These are phyloP conservation scores for Excoecaria cochinchinensis DNA, from an alignment of 345 rosid genomes.

Conservation along the genomic window DNA sequence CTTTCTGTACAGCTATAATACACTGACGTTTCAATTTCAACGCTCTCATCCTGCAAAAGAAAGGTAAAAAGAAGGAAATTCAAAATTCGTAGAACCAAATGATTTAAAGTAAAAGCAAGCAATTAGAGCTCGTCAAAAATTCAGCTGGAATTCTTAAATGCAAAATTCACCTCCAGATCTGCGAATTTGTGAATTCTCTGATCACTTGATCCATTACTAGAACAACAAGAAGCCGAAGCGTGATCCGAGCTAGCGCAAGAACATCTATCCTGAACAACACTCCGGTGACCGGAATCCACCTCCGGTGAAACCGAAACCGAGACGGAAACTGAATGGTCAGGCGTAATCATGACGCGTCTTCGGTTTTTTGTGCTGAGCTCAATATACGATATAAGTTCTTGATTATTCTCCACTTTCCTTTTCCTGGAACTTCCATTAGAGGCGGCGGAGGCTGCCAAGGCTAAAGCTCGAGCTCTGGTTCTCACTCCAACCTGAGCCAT, in stretches of 20 bases:
- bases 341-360: slow-evolving; percentile 11
- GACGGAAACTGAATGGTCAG: slow-evolving; percentile 9
- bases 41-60: slow-evolving; percentile 42
- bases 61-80: slow-evolving; percentile 5
- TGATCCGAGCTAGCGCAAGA: slow-evolving; percentile 35
- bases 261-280: slow-evolving; percentile 20
- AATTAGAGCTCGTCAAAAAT: slow-evolving; percentile 33
- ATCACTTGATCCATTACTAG: slow-evolving; percentile 51
- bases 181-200: slow-evolving; percentile 26
- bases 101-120: slow-evolving; percentile 18
- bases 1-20: slow-evolving; percentile 40
- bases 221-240: slow-evolving; percentile 51
- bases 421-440: slow-evolving; percentile 18
- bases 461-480: slow-evolving; percentile 32
- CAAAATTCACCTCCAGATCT: slow-evolving; percentile 55
- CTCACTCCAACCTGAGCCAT: slow-evolving; percentile 36
- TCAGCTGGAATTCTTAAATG: slow-evolving; percentile 13
- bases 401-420: slow-evolving; percentile 18
- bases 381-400: slow-evolving; percentile 28
- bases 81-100: slow-evolving; percentile 16
- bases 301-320: background rate
- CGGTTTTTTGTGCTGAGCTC: slow-evolving; percentile 30
- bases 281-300: slow-evolving; percentile 10
- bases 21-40: slow-evolving; percentile 56
- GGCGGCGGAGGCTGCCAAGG: slow-evolving; percentile 7